Evolutionary conservation across 768 basidiomycete genomes (phyloP).

Genomic region (Calocybe cyanea): DNA sequence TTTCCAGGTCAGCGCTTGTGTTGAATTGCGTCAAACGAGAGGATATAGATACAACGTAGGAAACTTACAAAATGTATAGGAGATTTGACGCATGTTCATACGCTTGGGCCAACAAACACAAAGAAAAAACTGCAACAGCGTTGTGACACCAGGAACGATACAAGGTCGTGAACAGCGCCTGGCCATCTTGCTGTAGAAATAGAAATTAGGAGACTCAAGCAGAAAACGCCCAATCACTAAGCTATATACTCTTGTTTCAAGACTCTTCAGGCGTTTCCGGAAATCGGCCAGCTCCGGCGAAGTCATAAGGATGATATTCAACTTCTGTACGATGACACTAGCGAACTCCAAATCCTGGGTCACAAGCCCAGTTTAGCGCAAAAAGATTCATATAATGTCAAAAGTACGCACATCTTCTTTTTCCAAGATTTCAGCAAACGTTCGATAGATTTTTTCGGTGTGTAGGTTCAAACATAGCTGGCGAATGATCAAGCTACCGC

Average conservation of each 20-base stretch:
- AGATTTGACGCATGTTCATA: conserved; percentile 98
- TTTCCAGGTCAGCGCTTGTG: conserved; percentile 88
- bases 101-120: conserved; percentile 95
- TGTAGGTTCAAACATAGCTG: conserved; percentile 93
- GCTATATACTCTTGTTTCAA: conserved; percentile 92
- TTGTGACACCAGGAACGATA: conserved; percentile 99
- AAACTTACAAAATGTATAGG: conserved; percentile 82
- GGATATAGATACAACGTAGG: background rate
- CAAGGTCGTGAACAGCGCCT: conserved; percentile 88
- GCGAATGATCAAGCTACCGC: conserved; percentile 93
- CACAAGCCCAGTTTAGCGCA: background rate
- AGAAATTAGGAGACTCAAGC: background rate
- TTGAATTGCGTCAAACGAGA: background rate
- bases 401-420: conserved; percentile 80
- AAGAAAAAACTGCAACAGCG: conserved; percentile 92
- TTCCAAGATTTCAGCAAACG: conserved; percentile 95
- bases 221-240: no score
- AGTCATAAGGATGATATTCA: conserved; percentile 95
- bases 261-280: conserved; percentile 84
- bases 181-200: conserved; percentile 80
- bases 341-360: conserved; percentile 95
- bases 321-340: conserved; percentile 94
- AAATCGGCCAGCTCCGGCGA: conserved; percentile 96
- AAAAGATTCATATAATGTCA: background rate
- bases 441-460: conserved; percentile 91